Evolutionary conservation across 1,284 basidiomycete genomes (phyloP).

Genomic region (Butyriboletus appendiculatus): DNA sequence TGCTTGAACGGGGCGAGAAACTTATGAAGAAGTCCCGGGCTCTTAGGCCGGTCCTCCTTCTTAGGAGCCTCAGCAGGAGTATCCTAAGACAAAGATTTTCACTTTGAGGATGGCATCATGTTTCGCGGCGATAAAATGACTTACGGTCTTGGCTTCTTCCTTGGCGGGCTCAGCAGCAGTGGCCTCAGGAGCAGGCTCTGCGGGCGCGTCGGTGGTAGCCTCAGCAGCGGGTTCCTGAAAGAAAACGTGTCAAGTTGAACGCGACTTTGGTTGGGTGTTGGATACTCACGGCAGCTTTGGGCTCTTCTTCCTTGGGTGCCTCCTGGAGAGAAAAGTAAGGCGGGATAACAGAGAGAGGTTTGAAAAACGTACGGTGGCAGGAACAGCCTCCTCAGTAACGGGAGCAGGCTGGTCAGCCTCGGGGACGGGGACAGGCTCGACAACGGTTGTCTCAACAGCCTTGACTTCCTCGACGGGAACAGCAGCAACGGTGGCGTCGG

Average conservation of each 20-base stretch:
- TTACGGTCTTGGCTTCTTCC: slow-evolving; percentile 64
- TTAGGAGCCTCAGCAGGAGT: slow-evolving; percentile 49
- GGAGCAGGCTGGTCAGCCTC: slow-evolving; percentile 39
- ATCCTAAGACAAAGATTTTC: slow-evolving; percentile 27
- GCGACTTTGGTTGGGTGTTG: rapidly evolving
- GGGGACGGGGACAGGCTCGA: slow-evolving; percentile 38
- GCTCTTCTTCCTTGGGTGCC: slow-evolving; percentile 50
- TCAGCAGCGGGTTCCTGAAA: slow-evolving; percentile 38
- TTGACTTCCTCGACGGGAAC: slow-evolving; percentile 54
- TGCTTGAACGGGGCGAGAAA: slow-evolving; percentile 69
- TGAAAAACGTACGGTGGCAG: slow-evolving; percentile 23
- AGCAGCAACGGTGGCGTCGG: slow-evolving; percentile 54
- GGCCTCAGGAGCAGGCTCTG: slow-evolving; percentile 40
- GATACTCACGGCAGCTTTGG: slow-evolving; percentile 43
- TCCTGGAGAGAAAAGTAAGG: slow-evolving; percentile 39
- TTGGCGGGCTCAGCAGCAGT: slow-evolving; percentile 44
- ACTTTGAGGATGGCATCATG: background rate
- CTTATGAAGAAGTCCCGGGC: slow-evolving; percentile 70
- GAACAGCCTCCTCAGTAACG: slow-evolving; percentile 35
- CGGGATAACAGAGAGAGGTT: background rate
- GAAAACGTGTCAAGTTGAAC: background rate
- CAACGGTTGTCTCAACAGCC: slow-evolving; percentile 44
- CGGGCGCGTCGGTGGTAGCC: slow-evolving; percentile 37
- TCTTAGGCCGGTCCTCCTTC: slow-evolving; percentile 77
- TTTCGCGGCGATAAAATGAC: background rate